phyloP scores from a whole-genome alignment of 2,329 filamentous ascomycete genomes.

The Neurospora sp. region DNA sequence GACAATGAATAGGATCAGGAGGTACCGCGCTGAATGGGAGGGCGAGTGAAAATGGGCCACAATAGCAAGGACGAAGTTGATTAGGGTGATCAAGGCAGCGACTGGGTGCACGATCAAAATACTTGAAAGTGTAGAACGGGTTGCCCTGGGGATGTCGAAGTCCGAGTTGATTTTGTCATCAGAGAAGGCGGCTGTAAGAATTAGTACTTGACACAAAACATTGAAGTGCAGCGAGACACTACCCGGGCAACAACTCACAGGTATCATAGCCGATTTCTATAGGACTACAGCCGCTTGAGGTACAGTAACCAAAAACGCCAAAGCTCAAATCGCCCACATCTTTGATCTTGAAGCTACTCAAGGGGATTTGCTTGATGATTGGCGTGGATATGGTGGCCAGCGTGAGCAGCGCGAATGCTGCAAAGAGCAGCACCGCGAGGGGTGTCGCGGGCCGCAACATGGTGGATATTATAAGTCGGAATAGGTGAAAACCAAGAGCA shows the following conservation, averaged over 20 bases:
- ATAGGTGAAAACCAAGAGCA: background rate
- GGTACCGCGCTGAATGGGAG: constrained; percentile 81
- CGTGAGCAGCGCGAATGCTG: constrained; percentile 76
- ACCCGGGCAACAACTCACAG: constrained; percentile 42
- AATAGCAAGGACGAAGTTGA: constrained; percentile 72
- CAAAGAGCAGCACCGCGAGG: constrained; percentile 73
- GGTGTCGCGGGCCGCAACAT: constrained; percentile 92
- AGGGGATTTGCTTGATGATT: constrained; percentile 73
- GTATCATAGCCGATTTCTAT: constrained; percentile 80
- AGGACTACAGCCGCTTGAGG: constrained; percentile 53
- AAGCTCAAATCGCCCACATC: constrained; percentile 54
- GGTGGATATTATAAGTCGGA: constrained; percentile 27
- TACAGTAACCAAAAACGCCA: constrained; percentile 89
- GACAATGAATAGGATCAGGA: constrained; percentile 77
- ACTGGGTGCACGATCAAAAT: constrained; percentile 91
- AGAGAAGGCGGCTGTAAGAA: constrained; percentile 15
- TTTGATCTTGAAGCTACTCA: constrained; percentile 56
- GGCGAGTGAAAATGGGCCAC: constrained; percentile 80
- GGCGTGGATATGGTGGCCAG: constrained; percentile 87
- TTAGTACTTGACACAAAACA: background rate
- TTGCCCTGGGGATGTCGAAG: constrained; percentile 47
- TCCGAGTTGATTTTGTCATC: constrained; percentile 23
- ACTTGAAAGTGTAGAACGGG: constrained; percentile 61
- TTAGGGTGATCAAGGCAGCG: constrained; percentile 73
- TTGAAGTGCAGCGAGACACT: constrained; percentile 33